Evolutionary conservation across 495 filamentous ascomycete genomes (phyloP).

Genomic region (Podospora pseudocomata): DNA sequence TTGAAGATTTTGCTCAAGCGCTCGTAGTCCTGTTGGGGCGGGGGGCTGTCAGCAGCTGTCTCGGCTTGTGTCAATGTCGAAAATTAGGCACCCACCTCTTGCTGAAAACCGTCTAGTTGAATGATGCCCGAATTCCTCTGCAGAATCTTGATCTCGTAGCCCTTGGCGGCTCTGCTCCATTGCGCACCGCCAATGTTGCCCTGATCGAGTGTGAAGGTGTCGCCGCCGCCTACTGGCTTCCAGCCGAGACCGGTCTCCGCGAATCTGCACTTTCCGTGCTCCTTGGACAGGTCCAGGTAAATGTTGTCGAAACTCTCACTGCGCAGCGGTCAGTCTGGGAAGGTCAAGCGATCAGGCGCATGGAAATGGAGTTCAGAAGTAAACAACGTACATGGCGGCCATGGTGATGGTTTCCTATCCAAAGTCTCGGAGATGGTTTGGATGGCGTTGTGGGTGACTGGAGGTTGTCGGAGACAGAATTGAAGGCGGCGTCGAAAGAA

Average conservation of each 20-base stretch:
- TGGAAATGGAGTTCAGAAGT: not conserved
- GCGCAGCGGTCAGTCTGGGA: not conserved
- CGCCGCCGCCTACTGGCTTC: conserved; percentile 82
- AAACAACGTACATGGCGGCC: conserved; percentile 19
- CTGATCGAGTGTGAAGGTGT: conserved; percentile 85
- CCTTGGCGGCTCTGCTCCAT: conserved; percentile 91
- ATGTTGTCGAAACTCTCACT: conserved; percentile 94
- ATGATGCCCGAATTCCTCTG: conserved; percentile 79
- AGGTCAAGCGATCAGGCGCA: not conserved
- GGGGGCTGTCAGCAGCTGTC: conserved; percentile 10
- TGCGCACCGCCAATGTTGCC: conserved; percentile 79
- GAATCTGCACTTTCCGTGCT: conserved; percentile 86
- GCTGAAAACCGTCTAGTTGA: conserved; percentile 91
- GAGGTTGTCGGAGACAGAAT: not conserved
- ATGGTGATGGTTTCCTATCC: conserved; percentile 7
- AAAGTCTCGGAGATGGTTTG: conserved; percentile 1
- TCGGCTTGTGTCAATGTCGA: not conserved
- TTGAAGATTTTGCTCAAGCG: conserved; percentile 88
- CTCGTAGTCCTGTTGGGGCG: conserved; percentile 69
- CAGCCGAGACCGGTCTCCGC: conserved; percentile 90
- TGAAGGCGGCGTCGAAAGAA: conserved; percentile 1
- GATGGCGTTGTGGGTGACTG: not conserved
- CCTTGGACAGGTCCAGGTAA: conserved; percentile 88
- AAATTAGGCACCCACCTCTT: conserved; percentile 58
- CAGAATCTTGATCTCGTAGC: conserved; percentile 88